Evolutionary conservation across 352 stramenopile genomes (phyloP), one percentile per base, ranked within the genome.

Genomic region (Thalassiosira sp.): DNA sequence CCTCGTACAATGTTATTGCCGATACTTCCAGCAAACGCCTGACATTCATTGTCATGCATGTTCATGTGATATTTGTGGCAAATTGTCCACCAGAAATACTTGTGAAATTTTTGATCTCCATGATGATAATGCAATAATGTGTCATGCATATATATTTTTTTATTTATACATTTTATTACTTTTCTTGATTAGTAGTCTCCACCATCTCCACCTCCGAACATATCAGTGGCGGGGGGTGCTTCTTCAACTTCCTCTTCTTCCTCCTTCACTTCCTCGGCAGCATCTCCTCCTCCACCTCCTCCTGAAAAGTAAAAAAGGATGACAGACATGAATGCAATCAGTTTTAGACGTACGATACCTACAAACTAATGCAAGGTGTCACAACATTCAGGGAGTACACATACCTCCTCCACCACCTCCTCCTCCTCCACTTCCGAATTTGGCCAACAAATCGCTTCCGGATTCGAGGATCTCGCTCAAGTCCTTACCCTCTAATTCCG

Each of bases 341-440:
- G 46, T 27, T 27, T 18, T 6, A 8, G n/a, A 54, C 28, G 5
- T 27, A 27, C n/a, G n/a, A 51, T 25, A n/a, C 45, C 13, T 31
- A 31, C 45, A 31, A n/a, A 53, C 57, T 61, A 11, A 24, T 48
- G 40, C 15, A 24, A 13, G 3, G 40, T 31, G 16, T 31, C 2
- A 56, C 18, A 25, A 24, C n/a, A n/a, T 11, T 28, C 6, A 56
- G 0, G 22, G 22, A 40, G 18, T 15, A 3, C 11, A 76, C 43
- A 16, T 79, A 70, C 64, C 81, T 60, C 57, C 86, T 45, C 49
- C 83, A 24, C 76, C 83, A 16, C 83, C 88, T 42, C 87, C 87
- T 66, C 85, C 85, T 27, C 88, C 88, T 33, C 88, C 88, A 48
- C 85, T 86, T 65, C 88, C 88, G 62, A 93, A 91, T 62, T 89